A percentile compares a stretch with the other conserved stretches of the same genome.
phyloP scores from a whole-genome alignment of 2,329 filamentous ascomycete species.

The Penicillium sp. region DNA sequence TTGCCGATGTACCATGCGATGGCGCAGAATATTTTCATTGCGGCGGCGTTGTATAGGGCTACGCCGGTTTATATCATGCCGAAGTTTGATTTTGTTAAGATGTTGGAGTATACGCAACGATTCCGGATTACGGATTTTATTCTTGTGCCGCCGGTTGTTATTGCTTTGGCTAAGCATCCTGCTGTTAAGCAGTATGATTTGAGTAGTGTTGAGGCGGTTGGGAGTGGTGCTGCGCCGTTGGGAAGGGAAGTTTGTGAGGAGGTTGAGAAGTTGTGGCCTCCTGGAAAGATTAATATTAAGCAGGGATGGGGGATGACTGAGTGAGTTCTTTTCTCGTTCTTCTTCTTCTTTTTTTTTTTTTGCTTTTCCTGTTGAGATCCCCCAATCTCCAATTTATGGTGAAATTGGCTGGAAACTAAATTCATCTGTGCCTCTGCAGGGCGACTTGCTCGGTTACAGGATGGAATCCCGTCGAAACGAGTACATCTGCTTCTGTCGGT shows the following conservation, averaged over 20 bases:
- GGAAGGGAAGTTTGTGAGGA: conserved; percentile 54
- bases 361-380: not conserved
- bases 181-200: conserved; percentile 66
- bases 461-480: conserved; percentile 58
- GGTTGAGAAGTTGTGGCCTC: conserved; percentile 57
- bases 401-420: not conserved
- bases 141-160: conserved; percentile 72
- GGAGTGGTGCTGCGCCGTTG: conserved; percentile 69
- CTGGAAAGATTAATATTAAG: conserved; percentile 52
- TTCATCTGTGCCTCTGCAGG: conserved; percentile 24
- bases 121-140: conserved; percentile 67
- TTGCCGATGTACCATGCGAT: conserved; percentile 76
- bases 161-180: conserved; percentile 70
- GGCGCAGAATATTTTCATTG: conserved; percentile 69
- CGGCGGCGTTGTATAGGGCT: conserved; percentile 51
- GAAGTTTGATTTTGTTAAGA: conserved; percentile 70
- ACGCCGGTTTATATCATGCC: conserved; percentile 75
- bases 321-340: conserved; percentile 42
- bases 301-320: conserved; percentile 93
- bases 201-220: conserved; percentile 60
- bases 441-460: conserved; percentile 67
- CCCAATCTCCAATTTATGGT: not conserved
- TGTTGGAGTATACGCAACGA: conserved; percentile 66
- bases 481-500: conserved; percentile 55
- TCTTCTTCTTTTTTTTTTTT: not conserved